Percentiles rank a stretch among this genome's conserved stretches.
phyloP scores from a whole-genome alignment of 345 rosid species.

The Eucalyptus curtisii region DNA sequence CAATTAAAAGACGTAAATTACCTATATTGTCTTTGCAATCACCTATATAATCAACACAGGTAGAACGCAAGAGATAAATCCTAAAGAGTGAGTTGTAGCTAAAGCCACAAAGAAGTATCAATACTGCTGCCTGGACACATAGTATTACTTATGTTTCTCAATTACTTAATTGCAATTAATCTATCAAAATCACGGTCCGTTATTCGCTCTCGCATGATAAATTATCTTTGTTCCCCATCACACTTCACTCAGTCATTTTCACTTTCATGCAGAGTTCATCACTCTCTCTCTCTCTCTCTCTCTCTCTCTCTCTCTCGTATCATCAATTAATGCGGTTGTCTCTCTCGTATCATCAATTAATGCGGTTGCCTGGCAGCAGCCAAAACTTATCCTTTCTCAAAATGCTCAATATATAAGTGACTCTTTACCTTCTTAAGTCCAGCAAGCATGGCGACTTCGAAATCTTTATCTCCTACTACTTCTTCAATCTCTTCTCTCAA shows the following conservation, averaged over 20 bases:
- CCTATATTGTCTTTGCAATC: background rate
- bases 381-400: background rate
- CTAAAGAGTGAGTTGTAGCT: background rate
- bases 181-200: background rate
- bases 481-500: slow-evolving; percentile 66
- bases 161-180: background rate
- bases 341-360: background rate
- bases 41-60: background rate
- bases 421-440: slow-evolving; percentile 69
- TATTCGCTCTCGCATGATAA: background rate
- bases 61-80: background rate
- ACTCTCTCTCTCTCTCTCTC: background rate
- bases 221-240: background rate
- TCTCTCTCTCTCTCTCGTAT: background rate
- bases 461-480: slow-evolving; percentile 42
- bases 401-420: background rate
- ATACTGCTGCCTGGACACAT: background rate
- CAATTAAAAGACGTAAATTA: background rate
- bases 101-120: background rate
- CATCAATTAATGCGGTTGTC: background rate
- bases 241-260: no score
- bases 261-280: background rate
- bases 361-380: background rate
- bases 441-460: slow-evolving; percentile 50
- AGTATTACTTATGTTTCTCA: background rate